Percentiles rank a stretch among this genome's conserved stretches.
Conservation (phyloP, 2,329 filamentous ascomycete species). For the Diaporthe aspalathi region DNA sequence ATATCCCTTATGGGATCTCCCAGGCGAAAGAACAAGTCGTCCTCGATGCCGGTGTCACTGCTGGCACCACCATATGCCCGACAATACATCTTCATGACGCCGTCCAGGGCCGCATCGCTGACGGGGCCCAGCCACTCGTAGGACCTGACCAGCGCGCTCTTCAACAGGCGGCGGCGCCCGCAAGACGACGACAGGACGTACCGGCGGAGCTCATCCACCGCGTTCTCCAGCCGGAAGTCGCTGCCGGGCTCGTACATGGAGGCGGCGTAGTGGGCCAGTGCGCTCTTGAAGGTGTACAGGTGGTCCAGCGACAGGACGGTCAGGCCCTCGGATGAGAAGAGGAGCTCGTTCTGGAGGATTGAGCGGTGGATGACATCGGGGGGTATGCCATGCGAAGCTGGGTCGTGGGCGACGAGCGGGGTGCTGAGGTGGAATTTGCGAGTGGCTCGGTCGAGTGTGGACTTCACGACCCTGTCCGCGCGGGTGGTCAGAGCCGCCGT, state of each 20-base stretch:
- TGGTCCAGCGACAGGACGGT: constrained; percentile 70
- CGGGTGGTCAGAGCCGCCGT: constrained; percentile 57
- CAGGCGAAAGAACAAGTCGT: constrained; percentile 39
- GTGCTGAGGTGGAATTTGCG: constrained; percentile 43
- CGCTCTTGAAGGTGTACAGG: constrained; percentile 73
- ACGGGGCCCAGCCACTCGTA: constrained; percentile 68
- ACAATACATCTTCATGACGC: constrained; percentile 68
- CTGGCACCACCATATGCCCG: constrained; percentile 65
- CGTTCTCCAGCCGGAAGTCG: constrained; percentile 64
- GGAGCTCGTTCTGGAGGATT: constrained; percentile 68
- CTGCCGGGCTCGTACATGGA: constrained; percentile 48
- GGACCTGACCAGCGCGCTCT: constrained; percentile 62
- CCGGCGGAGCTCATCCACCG: constrained; percentile 72
- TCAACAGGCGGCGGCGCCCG: constrained; percentile 60
- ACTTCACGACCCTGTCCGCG: constrained; percentile 60
- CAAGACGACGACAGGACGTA: constrained; percentile 62
- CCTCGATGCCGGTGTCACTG: constrained; percentile 61
- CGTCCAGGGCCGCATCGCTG: constrained; percentile 59
- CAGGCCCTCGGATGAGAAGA: constrained; percentile 70
- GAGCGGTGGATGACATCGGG: constrained; percentile 66
- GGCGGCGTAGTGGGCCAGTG: constrained; percentile 67
- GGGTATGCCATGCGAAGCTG: constrained; percentile 58
- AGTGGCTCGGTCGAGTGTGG: constrained; percentile 64
- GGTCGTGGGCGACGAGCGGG: constrained; percentile 23
- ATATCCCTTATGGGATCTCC: neutral